Evolutionary conservation across 2,329 filamentous ascomycete species (phyloP), one percentile per base, ranked within the genome.

Genomic region (Penicillium crustosum): DNA sequence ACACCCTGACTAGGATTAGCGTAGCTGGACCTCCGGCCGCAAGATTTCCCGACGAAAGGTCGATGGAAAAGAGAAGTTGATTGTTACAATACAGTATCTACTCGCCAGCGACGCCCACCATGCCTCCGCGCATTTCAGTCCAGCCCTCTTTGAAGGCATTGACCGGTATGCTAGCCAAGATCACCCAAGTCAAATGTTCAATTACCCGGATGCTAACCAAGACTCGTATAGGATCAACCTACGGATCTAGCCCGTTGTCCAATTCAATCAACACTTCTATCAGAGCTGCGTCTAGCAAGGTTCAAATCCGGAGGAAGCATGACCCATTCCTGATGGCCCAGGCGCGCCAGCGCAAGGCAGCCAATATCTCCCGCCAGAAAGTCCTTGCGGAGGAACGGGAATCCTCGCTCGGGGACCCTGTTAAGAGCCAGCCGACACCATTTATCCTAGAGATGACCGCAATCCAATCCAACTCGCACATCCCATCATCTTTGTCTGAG

Each of bases 301-400:
- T 89, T 64, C 84, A 84, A 77, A 86, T 86, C 72, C 83, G 84
- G 59, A 82, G 84, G 61, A 84, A 83, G 59, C 86, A 89, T 70
- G 91, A 97, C 68, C 92, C 92, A 0, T 97, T 95, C 72, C 82
- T 88, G 59, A 85, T 89, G 76, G 89, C 89, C 3, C 91, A 95
- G 75, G 87, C 90, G 33, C 85, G 89, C 68, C 90, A 92, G 72
- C 88, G 91, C 61, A 96, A 93, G 76, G 86, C 89, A 12, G 90
- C 89, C 64, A 96, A 96, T 71, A 74, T 93, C 45, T 84, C 89
- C 69, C 86, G 91, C 51, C 91, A 89, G 68, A 81, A 85, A 61
- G 86, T 86, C 61, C 83, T 97, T 55, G 75, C 85, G 59, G 78
- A 85, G 62, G 80, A 87, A 70, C 86, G 90, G 58, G 81, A 85